Evolutionary conservation across 208 protist genomes (phyloP).

Genomic region (Leishmania amazonensis): DNA sequence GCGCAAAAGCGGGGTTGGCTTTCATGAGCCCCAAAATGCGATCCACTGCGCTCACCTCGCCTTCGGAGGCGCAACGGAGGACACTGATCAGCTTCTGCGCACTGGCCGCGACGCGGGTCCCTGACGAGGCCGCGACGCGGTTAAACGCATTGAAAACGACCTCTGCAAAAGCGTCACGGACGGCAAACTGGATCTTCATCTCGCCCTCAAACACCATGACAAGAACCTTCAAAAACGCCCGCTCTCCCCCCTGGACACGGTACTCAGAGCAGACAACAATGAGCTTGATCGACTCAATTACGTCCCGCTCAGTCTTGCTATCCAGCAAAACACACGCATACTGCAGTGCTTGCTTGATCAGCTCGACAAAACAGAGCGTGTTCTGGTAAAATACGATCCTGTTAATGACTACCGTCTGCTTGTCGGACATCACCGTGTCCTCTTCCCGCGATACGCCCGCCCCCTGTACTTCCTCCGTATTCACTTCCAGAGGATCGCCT

Average conservation of each 20-base stretch:
- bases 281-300: slow-evolving; percentile 88
- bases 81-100: slow-evolving; percentile 82
- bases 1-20: slow-evolving; percentile 54
- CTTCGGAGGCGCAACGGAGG: slow-evolving; percentile 71
- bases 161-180: slow-evolving; percentile 88
- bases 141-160: slow-evolving; percentile 81
- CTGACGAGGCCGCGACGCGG: slow-evolving; percentile 52
- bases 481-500: slow-evolving; percentile 23
- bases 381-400: slow-evolving; percentile 82
- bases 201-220: slow-evolving; percentile 90
- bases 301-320: slow-evolving; percentile 85
- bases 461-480: slow-evolving; percentile 17
- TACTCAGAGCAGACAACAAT: slow-evolving; percentile 84
- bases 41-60: slow-evolving; percentile 86
- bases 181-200: slow-evolving; percentile 87
- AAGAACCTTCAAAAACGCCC: slow-evolving; percentile 76
- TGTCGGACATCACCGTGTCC: slow-evolving; percentile 35
- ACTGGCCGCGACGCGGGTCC: slow-evolving; percentile 64
- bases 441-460: background rate
- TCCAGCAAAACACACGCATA: slow-evolving; percentile 76
- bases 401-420: slow-evolving; percentile 58
- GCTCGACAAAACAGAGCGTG: slow-evolving; percentile 64
- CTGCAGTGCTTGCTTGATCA: slow-evolving; percentile 66
- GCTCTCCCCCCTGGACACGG: slow-evolving; percentile 65
- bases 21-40: slow-evolving; percentile 80